Evolutionary conservation across 1,284 basidiomycete species (phyloP).

Genomic region (Cryptococcus deneoformans): DNA sequence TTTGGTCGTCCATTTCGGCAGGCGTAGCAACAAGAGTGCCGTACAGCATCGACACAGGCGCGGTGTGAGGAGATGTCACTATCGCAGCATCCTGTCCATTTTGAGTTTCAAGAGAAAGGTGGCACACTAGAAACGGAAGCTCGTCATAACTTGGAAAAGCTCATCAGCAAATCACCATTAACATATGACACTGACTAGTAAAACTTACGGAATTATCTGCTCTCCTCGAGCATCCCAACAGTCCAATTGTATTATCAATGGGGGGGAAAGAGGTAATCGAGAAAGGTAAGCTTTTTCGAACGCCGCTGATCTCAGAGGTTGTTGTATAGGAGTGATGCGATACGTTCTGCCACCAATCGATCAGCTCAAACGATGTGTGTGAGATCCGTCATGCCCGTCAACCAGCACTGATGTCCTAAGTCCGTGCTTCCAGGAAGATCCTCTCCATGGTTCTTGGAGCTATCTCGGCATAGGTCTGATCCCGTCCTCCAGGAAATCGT

Average conservation of each 20-base stretch:
- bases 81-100: constrained; percentile 34
- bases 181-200: neutral
- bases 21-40: constrained; percentile 79
- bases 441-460: too few species aligned
- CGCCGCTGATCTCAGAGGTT: constrained; percentile 72
- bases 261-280: constrained; percentile 73
- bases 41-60: constrained; percentile 58
- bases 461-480: too few species aligned
- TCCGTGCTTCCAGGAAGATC: too few species aligned
- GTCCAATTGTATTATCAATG: constrained; percentile 71
- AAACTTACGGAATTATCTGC: constrained; percentile 51
- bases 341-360: constrained; percentile 26
- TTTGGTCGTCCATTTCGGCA: constrained; percentile 69
- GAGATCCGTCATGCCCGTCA: too few species aligned
- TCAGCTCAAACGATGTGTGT: too few species aligned
- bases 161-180: too few species aligned
- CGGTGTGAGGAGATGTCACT: constrained; percentile 20
- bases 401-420: too few species aligned
- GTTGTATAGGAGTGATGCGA: constrained; percentile 59
- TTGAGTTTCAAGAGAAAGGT: constrained; percentile 59
- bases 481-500: too few species aligned
- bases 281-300: constrained; percentile 71
- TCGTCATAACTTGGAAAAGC: constrained; percentile 59
- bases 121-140: constrained; percentile 75
- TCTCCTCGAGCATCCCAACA: constrained; percentile 57